Evolutionary conservation across 331 rosid genomes (phyloP).

Genomic region (Pyracantha coccinea): DNA sequence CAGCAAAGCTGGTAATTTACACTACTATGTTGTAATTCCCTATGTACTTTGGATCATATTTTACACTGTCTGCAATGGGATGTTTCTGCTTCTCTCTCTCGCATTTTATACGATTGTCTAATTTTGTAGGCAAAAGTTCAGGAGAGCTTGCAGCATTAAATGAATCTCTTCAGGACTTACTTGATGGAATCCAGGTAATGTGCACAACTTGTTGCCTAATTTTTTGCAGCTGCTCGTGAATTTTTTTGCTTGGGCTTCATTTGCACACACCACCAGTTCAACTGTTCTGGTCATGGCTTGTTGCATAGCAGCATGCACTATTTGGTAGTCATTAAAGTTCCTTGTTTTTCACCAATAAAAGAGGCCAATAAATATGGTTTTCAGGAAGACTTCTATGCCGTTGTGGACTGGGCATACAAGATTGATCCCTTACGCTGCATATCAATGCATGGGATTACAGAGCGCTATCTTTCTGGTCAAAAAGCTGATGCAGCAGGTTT

Average conservation of each 20-base stretch:
- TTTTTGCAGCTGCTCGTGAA: not conserved
- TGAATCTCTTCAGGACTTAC: conserved; percentile 84
- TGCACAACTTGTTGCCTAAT: conserved; percentile 7
- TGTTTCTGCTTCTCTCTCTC: not conserved
- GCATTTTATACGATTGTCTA: conserved; percentile 3
- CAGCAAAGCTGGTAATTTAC: conserved; percentile 36
- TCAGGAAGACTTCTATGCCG: conserved; percentile 88
- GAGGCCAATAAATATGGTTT: conserved; percentile 20
- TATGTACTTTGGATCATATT: not conserved
- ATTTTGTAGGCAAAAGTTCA: conserved; percentile 42
- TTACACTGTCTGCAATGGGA: conserved; percentile 1
- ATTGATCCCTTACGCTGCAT: conserved; percentile 92
- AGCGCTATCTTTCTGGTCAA: conserved; percentile 87
- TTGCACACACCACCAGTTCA: not conserved
- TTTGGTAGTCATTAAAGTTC: conserved; percentile 6
- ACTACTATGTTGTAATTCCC: not conserved
- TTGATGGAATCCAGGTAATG: conserved; percentile 87
- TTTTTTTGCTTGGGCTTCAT: not conserved
- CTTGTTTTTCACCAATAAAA: conserved; percentile 3
- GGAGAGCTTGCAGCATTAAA: conserved; percentile 73
- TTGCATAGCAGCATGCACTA: conserved; percentile 1
- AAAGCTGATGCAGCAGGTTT: conserved; percentile 95
- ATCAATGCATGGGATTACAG: conserved; percentile 98
- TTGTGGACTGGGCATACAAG: conserved; percentile 97
- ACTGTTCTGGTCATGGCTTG: not conserved